Conservation (phyloP, 768 basidiomycete species). For the Coprinopsis strossmayeri region DNA sequence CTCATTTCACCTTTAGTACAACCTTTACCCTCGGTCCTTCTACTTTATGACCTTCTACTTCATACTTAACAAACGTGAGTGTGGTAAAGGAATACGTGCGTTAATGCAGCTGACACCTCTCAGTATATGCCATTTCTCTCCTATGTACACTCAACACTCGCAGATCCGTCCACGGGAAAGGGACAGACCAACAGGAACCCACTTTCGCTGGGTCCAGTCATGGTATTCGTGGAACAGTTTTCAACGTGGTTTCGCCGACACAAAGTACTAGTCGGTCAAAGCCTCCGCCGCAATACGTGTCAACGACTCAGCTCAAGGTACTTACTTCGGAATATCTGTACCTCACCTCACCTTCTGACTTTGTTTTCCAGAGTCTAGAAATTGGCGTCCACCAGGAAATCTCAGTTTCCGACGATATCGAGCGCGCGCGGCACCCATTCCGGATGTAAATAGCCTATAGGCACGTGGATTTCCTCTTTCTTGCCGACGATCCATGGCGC, state of each 20-base stretch:
- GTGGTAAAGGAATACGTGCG: background rate
- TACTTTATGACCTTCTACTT: conserved; percentile 55
- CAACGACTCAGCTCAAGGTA: too few species aligned
- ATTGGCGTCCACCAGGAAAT: conserved; percentile 26
- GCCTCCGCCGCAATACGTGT: too few species aligned
- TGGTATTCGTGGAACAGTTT: conserved; percentile 13
- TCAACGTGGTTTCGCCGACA: conserved; percentile 16
- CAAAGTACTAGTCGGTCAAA: too few species aligned
- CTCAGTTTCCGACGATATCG: conserved; percentile 22
- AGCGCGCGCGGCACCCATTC: conserved; percentile 1
- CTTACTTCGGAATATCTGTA: background rate
- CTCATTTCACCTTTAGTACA: conserved; percentile 33
- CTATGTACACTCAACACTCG: conserved; percentile 51
- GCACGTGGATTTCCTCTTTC: background rate
- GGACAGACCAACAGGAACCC: conserved; percentile 34
- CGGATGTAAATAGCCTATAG: background rate
- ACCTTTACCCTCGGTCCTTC: conserved; percentile 43
- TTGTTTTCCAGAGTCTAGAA: conserved; percentile 21
- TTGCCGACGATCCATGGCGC: too few species aligned
- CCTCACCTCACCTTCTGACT: background rate
- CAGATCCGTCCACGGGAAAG: conserved; percentile 40
- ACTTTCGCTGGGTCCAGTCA: conserved; percentile 14
- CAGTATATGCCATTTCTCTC: conserved; percentile 38
- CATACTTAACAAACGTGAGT: conserved; percentile 47
- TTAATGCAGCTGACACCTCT: background rate